Base-by-base conservation (phyloP, 2,329 filamentous ascomycete genomes). In the Arthrobotrys iridis region DNA sequence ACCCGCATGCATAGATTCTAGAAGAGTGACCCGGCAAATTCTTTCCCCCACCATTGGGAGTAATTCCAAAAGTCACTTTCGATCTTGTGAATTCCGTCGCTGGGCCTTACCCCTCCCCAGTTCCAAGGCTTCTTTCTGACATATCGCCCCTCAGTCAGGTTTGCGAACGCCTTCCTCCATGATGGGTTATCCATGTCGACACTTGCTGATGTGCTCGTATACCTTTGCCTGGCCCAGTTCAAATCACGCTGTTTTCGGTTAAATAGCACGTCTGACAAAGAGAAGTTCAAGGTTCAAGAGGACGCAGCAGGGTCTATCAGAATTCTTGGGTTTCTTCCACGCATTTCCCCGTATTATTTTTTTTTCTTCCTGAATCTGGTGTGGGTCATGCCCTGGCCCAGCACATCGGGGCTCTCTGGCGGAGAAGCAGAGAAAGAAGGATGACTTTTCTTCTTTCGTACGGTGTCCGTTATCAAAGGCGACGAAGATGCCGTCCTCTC, bases 211-310 rank as follows among this genome's bases (percentile, higher is more conserved):
- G 58, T 46, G 20, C 58, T 71, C 66, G 66, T 71, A 71, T 57
- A 57, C 43, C 46, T 71, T 64, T 71, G 66, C 46, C 66, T 68
- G 40, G 57, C 46, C 52, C 37, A 45, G 66, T 15, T 45, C 28
- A 65, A 74, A 67, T 67, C 62, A 74, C 46, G 62, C 62, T 74
- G 66, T 55, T 67, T 60, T 74, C 70, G 70, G 70, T 66, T 74
- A 74, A 74, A 74, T 74, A 52, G 33, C 35, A 74, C 70, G 50
- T 74, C 70, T 74, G 68, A 73, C 68, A 73, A 65, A 70, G 33
- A 73, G 60, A 60, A 58, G 63, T 50, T 63, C 58, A 43, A 30
- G n/a, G 35, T 43, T 10, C n/a, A 48, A 35, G 45, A 11, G 8
- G 24, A 22, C 10, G 26, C 13, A 43, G 46, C 66, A 71, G 66